Evolutionary conservation across 306 rosid species (phyloP).

Genomic region (Vigna trinervia): DNA sequence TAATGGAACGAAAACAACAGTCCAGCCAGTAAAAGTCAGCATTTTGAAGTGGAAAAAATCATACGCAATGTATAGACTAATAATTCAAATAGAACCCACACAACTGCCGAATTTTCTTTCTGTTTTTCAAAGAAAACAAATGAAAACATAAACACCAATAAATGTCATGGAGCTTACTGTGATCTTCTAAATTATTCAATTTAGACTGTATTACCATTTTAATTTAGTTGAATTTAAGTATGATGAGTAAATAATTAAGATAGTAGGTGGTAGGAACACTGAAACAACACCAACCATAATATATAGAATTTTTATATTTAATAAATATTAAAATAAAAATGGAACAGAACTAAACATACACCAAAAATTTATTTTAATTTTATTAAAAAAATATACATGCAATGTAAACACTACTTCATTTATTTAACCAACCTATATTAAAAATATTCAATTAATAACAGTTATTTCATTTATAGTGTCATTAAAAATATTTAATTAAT

Average conservation of each 20-base stretch:
- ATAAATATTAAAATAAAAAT: background rate
- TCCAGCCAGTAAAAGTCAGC: slow-evolving; percentile 23
- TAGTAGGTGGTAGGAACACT: background rate
- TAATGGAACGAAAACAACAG: slow-evolving; percentile 29
- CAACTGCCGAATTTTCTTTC: slow-evolving; percentile 4
- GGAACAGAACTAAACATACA: background rate
- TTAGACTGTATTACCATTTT: background rate
- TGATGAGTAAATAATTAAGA: background rate
- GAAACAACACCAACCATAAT: background rate
- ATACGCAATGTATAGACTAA: background rate
- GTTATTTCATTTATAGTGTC: no score
- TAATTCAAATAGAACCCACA: slow-evolving; percentile 30
- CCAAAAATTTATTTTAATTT: background rate
- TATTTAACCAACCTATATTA: no score
- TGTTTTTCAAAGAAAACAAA: slow-evolving; percentile 3
- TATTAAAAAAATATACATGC: background rate
- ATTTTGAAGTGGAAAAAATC: slow-evolving; percentile 36
- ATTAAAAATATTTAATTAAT: no score
- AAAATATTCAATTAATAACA: no score
- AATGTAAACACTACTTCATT: no score
- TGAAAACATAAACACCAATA: background rate
- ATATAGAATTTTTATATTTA: background rate
- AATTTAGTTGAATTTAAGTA: background rate
- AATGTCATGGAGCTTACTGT: background rate
- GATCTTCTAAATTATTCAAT: background rate